phyloP scores from a whole-genome alignment of 768 basidiomycete genomes.

The Tulasnella sp. region DNA sequence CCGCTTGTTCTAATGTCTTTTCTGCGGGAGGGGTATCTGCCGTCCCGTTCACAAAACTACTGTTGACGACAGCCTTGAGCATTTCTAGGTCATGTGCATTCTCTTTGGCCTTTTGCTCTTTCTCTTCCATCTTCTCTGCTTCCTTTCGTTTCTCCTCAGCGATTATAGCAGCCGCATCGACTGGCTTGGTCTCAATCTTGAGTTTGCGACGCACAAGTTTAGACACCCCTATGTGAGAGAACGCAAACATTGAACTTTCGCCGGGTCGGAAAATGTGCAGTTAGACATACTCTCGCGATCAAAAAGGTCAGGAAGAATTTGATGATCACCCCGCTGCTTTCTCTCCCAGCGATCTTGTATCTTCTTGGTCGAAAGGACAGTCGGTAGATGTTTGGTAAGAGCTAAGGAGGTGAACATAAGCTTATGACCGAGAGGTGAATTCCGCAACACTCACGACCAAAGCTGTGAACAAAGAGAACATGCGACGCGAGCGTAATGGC shows the following conservation, averaged over 20 bases:
- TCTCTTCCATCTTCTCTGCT: slow-evolving; percentile 25
- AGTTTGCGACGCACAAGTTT: slow-evolving; percentile 19
- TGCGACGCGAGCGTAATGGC: slow-evolving; percentile 50
- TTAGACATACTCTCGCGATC: slow-evolving; percentile 31
- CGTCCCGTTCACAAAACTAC: background rate
- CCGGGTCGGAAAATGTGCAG: background rate
- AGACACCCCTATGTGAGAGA: slow-evolving; percentile 12
- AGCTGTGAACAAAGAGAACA: slow-evolving; percentile 40
- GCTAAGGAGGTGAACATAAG: slow-evolving; percentile 37
- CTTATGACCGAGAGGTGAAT: background rate
- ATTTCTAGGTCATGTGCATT: slow-evolving; percentile 29
- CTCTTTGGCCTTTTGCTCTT: slow-evolving; percentile 6
- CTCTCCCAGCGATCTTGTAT: slow-evolving; percentile 43
- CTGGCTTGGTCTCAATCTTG: slow-evolving; percentile 11
- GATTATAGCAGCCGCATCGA: slow-evolving; percentile 15
- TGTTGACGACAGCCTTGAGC: slow-evolving; percentile 29
- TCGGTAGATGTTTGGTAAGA: slow-evolving; percentile 52
- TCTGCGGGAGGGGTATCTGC: background rate
- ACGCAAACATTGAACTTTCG: slow-evolving; percentile 18
- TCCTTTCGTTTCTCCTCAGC: slow-evolving; percentile 18
- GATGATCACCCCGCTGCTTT: slow-evolving; percentile 36
- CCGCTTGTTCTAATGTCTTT: background rate
- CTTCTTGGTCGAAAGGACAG: slow-evolving; percentile 59
- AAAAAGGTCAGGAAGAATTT: slow-evolving; percentile 33
- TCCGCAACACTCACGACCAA: slow-evolving; percentile 40